Conservation (phyloP, 2,329 filamentous ascomycete genomes). For the Balansia obtecta region DNA sequence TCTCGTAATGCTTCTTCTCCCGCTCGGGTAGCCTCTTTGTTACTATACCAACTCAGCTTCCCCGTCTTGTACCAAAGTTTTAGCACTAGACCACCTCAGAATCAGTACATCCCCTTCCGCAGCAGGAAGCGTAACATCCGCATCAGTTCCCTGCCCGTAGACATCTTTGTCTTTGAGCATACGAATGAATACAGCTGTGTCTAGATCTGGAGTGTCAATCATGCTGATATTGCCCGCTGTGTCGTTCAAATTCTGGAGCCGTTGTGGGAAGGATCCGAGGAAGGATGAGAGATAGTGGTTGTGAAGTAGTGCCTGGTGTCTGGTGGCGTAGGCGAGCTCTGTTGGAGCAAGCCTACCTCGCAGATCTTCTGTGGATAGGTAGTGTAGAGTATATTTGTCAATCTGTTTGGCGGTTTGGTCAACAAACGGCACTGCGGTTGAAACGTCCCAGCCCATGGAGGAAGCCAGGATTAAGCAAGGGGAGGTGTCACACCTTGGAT, state of each 20-base stretch:
- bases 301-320: conserved; percentile 75
- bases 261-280: conserved; percentile 64
- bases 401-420: conserved; percentile 37
- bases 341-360: conserved; percentile 56
- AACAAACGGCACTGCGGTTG: conserved; percentile 1
- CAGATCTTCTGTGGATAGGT: conserved; percentile 45
- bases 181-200: conserved; percentile 74
- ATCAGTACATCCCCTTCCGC: conserved; percentile 54
- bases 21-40: not conserved
- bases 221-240: conserved; percentile 81
- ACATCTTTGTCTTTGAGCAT: conserved; percentile 50
- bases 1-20: not conserved
- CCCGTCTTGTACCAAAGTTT: conserved; percentile 40
- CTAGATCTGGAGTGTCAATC: conserved; percentile 77
- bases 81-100: conserved; percentile 64
- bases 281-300: conserved; percentile 81
- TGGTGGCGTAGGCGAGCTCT: conserved; percentile 71
- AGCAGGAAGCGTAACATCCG: conserved; percentile 46
- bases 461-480: too few relatives aligned
- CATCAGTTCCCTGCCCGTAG: conserved; percentile 49
- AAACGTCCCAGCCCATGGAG: not conserved
- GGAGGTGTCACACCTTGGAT: conserved; percentile 51
- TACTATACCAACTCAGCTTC: conserved; percentile 46
- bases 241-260: conserved; percentile 79
- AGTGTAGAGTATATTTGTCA: conserved; percentile 64